These are phyloP conservation scores for Cryptococcus deneoformans DNA, from an alignment of 1,284 basidiomycete genomes.

Conservation along the genomic window DNA sequence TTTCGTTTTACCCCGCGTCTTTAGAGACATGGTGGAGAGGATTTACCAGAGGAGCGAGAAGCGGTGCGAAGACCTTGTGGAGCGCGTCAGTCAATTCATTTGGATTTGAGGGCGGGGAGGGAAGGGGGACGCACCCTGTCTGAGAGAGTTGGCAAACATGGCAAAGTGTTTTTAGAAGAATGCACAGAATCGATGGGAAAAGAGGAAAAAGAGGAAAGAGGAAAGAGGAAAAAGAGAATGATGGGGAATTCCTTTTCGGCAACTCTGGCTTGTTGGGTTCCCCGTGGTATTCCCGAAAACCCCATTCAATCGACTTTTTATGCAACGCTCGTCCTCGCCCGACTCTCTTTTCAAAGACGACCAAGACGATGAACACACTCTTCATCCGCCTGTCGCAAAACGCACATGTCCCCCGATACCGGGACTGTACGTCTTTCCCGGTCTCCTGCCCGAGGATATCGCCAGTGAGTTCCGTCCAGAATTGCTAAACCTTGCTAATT, in stretches of 20 bases:
- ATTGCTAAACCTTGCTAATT: neutral
- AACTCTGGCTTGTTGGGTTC: neutral
- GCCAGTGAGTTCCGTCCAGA: conserved; percentile 23
- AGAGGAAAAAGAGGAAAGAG: too few species aligned
- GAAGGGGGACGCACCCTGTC: conserved; percentile 24
- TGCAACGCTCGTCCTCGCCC: neutral
- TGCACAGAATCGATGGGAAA: too few species aligned
- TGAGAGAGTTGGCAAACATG: conserved; percentile 43
- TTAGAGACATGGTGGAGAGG: neutral
- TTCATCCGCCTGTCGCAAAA: neutral
- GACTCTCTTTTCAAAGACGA: conserved; percentile 18
- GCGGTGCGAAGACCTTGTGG: conserved; percentile 42
- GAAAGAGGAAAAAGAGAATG: neutral
- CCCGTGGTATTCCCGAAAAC: neutral
- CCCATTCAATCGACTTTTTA: too few species aligned
- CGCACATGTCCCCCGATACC: conserved; percentile 21
- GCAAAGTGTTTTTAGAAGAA: neutral
- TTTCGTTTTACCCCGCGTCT: neutral
- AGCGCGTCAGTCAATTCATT: conserved; percentile 6
- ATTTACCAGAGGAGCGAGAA: conserved; percentile 40
- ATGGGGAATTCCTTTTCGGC: neutral
- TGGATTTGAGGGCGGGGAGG: too few species aligned
- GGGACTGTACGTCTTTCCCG: conserved; percentile 32
- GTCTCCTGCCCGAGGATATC: conserved; percentile 14
- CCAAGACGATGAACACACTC: neutral